Percentiles rank a stretch among this genome's conserved stretches.
Conservation (phyloP, 139 green algal species). For the Zygnema circumcarinatum region DNA sequence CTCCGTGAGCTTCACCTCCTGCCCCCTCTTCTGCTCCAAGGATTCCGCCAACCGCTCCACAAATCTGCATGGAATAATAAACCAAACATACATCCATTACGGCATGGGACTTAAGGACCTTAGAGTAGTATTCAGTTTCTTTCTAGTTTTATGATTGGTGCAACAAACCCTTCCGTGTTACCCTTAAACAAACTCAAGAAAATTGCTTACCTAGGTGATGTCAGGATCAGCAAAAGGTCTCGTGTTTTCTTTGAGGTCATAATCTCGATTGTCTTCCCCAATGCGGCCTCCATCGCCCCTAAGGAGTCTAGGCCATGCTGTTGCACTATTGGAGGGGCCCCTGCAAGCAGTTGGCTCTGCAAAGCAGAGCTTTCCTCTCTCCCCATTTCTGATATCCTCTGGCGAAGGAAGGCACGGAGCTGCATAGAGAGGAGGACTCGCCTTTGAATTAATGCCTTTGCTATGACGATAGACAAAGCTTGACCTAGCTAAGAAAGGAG, state of each 20-base stretch:
- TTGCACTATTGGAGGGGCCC: slow-evolving; percentile 9
- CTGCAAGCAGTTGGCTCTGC: slow-evolving; percentile 25
- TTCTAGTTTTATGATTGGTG: too few relatives aligned
- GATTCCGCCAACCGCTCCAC: slow-evolving; percentile 35
- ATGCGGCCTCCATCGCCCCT: slow-evolving; percentile 1
- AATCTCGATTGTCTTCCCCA: not conserved
- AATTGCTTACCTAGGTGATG: slow-evolving; percentile 23
- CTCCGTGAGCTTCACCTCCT: slow-evolving; percentile 25
- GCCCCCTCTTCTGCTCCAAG: slow-evolving; percentile 37
- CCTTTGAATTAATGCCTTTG: not conserved
- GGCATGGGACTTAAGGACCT: too few relatives aligned
- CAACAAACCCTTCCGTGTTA: not conserved
- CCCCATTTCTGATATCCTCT: slow-evolving; percentile 29
- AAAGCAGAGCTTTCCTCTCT: not conserved
- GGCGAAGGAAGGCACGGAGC: slow-evolving; percentile 48
- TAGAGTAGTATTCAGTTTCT: too few relatives aligned
- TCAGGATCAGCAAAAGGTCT: slow-evolving; percentile 45
- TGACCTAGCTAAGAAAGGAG: not conserved
- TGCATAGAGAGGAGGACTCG: slow-evolving; percentile 10
- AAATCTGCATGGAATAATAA: slow-evolving; percentile 33
- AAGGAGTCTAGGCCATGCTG: slow-evolving; percentile 36
- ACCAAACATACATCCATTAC: too few relatives aligned
- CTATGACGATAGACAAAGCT: not conserved
- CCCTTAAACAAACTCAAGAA: not conserved
- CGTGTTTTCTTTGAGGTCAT: slow-evolving; percentile 27